phyloP scores from a whole-genome alignment of 805 yeast species.

The Candida vaughaniae region DNA sequence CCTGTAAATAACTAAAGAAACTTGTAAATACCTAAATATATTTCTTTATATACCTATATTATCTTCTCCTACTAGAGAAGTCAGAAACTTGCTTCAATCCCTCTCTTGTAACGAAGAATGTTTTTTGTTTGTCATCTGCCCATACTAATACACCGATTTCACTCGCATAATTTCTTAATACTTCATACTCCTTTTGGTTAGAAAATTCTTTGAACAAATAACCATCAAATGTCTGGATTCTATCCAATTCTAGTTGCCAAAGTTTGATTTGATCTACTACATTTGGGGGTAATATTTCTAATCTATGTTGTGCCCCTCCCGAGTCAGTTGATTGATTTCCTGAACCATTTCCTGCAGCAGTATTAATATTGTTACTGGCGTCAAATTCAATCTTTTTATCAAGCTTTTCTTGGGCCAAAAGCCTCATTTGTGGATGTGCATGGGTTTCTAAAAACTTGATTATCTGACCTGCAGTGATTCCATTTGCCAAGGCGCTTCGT shows the following conservation, averaged over 20 bases:
- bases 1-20: neutral
- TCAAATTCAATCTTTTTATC: conserved; percentile 69
- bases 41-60: conserved; percentile 7
- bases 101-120: conserved; percentile 83
- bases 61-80: conserved; percentile 64
- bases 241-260: conserved; percentile 95
- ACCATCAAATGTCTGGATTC: conserved; percentile 86
- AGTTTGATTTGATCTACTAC: conserved; percentile 94
- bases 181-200: conserved; percentile 71
- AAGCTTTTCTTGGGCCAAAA: conserved; percentile 65
- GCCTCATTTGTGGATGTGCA: conserved; percentile 90
- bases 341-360: conserved; percentile 29
- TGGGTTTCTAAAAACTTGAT: conserved; percentile 85
- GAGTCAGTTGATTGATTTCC: conserved; percentile 17
- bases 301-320: conserved; percentile 43
- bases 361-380: conserved; percentile 46
- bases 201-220: conserved; percentile 84
- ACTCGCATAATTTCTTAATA: conserved; percentile 71
- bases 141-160: conserved; percentile 93
- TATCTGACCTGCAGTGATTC: conserved; percentile 94
- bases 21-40: conserved; percentile 8
- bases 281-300: conserved; percentile 83
- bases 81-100: conserved; percentile 91
- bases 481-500: conserved; percentile 76
- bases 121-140: conserved; percentile 67